Evolutionary conservation across 352 stramenopile genomes (phyloP), one percentile per base, ranked within the genome.

Genomic region (Saprolegnia parasitica): DNA sequence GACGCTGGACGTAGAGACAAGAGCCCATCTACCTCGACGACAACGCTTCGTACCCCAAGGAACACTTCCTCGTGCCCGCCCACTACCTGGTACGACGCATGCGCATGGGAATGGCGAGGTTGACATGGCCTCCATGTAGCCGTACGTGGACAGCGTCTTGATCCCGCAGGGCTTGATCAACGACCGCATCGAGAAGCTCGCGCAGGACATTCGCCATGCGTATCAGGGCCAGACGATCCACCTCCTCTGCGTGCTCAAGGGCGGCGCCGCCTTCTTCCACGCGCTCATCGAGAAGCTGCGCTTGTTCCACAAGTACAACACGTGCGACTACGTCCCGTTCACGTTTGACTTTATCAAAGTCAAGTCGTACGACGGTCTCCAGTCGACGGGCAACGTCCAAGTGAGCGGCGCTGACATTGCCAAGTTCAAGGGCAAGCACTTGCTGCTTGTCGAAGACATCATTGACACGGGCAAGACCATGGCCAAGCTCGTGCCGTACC

Each of bases 381-480:
- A 92, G 65, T 96, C 87, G 54, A 97, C 87, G 26, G 95, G 95
- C 70, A 92, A 96, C 61, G 88, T 98, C 24, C 79, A 97, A 72
- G 93, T 98, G 65, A 91, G 81, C 10, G 89, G 88, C 24, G 85
- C 83, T 6, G 89, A 97, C 70, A 72, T 89, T 56, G 50, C 84
- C 57, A 92, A 96, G 67, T 91, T 97, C 72, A 84, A 88, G 71
- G 89, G 81, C 56, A 95, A 93, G 72, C 78, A 98, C 73, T 79
- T 99, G 57, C 76, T 99, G 49, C 76, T 99, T 9, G 89, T 99
- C 8, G 96, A 99, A 77, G 96, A 99, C 78, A 98, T 99, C 76
- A 95, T 99, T 67, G 96, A 99, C 81, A 98, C 96, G 60, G 96
- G 96, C 76, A 90, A 85, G 42, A 98, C 95, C 42, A 96, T 98